Conservation (phyloP, 805 yeast genomes). For the Wickerhamiella spandovensis region DNA sequence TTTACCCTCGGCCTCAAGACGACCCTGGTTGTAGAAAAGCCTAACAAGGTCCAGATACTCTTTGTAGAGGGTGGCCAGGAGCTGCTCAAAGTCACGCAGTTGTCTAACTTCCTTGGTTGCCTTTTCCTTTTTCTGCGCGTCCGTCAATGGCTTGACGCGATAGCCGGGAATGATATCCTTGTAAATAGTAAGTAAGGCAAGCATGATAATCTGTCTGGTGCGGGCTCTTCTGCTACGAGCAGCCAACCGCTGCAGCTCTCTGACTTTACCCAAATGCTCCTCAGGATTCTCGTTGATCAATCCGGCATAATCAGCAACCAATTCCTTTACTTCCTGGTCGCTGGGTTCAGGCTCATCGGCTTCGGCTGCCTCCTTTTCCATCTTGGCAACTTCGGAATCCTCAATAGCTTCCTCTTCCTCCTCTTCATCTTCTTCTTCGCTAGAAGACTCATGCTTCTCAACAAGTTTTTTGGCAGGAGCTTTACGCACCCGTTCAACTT, state of each 20-base stretch:
- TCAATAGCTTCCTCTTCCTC: constrained; percentile 20
- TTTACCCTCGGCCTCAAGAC: constrained; percentile 13
- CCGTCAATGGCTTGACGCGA: constrained; percentile 70
- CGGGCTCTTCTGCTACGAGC: constrained; percentile 30
- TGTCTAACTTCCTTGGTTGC: constrained; percentile 72
- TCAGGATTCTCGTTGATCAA: constrained; percentile 78
- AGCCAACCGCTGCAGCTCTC: constrained; percentile 31
- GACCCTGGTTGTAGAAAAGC: constrained; percentile 29
- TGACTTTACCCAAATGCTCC: constrained; percentile 52
- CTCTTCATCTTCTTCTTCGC: constrained; percentile 18
- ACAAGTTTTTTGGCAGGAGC: background rate
- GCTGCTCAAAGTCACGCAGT: constrained; percentile 69
- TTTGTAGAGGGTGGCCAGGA: constrained; percentile 54
- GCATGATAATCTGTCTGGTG: constrained; percentile 51
- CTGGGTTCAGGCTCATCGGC: constrained; percentile 36
- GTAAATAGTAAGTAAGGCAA: constrained; percentile 74
- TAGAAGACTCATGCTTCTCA: constrained; percentile 17
- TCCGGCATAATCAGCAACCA: constrained; percentile 70
- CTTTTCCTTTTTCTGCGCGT: constrained; percentile 65
- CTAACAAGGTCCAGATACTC: constrained; percentile 47
- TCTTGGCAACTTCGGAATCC: constrained; percentile 14
- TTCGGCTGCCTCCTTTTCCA: constrained; percentile 22
- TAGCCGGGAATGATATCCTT: constrained; percentile 81
- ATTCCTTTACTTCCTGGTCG: constrained; percentile 56
- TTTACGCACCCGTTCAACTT: constrained; percentile 50